These are phyloP conservation scores for Baorangia bicolor DNA, from an alignment of 768 basidiomycete species.

Conservation along the genomic window DNA sequence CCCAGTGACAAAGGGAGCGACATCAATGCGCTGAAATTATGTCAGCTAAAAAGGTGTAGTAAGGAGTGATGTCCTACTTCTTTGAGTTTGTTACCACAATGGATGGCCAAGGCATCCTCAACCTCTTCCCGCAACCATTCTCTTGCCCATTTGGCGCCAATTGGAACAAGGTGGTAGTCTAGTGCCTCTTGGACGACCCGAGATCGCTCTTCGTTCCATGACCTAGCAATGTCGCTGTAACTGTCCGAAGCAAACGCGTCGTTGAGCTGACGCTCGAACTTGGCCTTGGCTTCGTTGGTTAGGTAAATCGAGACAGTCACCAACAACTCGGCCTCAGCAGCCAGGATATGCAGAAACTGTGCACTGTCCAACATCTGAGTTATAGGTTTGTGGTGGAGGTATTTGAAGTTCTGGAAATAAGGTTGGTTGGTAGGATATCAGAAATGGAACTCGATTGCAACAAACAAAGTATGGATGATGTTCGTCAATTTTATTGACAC, in stretches of 20 bases:
- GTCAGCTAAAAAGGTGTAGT: constrained; percentile 11
- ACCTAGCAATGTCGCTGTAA: constrained; percentile 78
- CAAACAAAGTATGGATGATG: constrained; percentile 70
- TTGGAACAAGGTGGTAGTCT: constrained; percentile 78
- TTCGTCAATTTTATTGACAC: constrained; percentile 73
- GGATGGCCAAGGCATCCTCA: constrained; percentile 75
- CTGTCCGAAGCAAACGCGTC: constrained; percentile 84
- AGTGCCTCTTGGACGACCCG: constrained; percentile 77
- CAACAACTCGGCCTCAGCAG: constrained; percentile 86
- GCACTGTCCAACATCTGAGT: constrained; percentile 63
- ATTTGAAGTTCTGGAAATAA: constrained; percentile 83
- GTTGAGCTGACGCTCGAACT: constrained; percentile 71
- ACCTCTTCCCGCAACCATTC: constrained; percentile 89
- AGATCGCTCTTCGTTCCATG: constrained; percentile 88
- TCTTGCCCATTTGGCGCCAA: constrained; percentile 83
- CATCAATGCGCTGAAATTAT: constrained; percentile 68
- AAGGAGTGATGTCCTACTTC: constrained; percentile 48
- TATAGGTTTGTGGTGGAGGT: constrained; percentile 78
- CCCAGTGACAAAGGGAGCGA: constrained; percentile 66
- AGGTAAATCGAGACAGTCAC: constrained; percentile 74
- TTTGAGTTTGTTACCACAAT: constrained; percentile 67
- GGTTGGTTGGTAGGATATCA: constrained; percentile 2
- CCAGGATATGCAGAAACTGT: constrained; percentile 88
- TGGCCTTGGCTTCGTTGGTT: constrained; percentile 57
- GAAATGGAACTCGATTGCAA: constrained; percentile 8